Evolutionary conservation across 345 rosid species (phyloP), one percentile per base, ranked within the genome.

Genomic region (Dipteronia dyeriana): DNA sequence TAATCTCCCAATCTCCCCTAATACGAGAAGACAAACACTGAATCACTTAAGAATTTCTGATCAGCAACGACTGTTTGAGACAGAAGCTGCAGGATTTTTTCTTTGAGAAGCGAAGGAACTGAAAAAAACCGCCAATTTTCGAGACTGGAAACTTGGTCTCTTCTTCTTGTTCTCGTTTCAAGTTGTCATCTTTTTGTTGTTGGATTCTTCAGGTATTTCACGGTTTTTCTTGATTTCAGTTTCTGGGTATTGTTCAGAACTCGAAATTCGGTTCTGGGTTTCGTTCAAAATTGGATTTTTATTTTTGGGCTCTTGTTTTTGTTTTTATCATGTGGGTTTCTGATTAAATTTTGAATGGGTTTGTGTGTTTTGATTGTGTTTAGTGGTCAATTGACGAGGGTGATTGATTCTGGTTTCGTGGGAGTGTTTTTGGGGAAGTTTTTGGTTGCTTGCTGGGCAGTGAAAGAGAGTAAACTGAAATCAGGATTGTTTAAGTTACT

Each of bases 131-230:
- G n/a, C 68, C 47, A 25, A 19, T 68, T 68, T 76, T 64, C 9
- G 25, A 22, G 57, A 14, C 71, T 23, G 45, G 38, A 57, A 75
- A 53, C 38, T 74, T 51, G 43, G 78, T 31, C 29, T 34, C 38
- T 34, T 34, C 6, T 34, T 34, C 6, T 38, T 23, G 45, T 75
- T 39, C 16, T 43, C 41, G 66, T 70, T 53, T 51, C 60, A 26
- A 62, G 70, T 47, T 69, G 38, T n/a, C 66, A 41, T 34, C 34
- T 69, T 49, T 75, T 68, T 73, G 69, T 68, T 73, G 69, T 75
- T 74, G n/a, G 66, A 70, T 57, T 70, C 67, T 78, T 70, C 64
- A 84, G 86, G 81, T 81, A 68, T 65, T 70, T 75, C 39, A n/a
- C 29, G 19, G 25, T 73, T 77, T 71, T 25, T 64, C 43, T 66